Base-by-base conservation (phyloP, 345 rosid species). In the Reutealis trisperma region DNA sequence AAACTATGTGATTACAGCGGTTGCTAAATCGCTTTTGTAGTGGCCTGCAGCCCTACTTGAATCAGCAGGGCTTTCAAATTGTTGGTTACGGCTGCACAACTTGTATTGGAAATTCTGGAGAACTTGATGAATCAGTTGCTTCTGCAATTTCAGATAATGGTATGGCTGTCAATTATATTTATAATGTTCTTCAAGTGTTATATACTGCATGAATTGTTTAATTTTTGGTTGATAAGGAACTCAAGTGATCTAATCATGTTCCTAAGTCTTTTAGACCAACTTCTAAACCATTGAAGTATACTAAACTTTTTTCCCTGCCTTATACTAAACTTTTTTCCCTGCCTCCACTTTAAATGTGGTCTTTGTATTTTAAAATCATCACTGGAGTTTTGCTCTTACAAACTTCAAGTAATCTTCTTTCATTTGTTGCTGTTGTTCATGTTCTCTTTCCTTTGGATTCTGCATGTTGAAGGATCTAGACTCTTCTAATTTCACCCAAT, bases 11-110 rank as follows among this genome's bases (percentile, higher is more conserved):
- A 58, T 24, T 10, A 8, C 32, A 8, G 30, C 37, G 0, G 51
- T 30, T n/a, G n/a, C n/a, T n/a, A n/a, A n/a, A n/a, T n/a, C 30
- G 21, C 14, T 76, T 41, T 37, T 85, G 86, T 88, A 93, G 99
- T 90, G 99, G 98, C 25, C 82, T 78, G 76, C 84, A 82, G 41
- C 21, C 47, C 7, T 77, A 82, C 42, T 71, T 82, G 57, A 74
- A 82, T 51, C 55, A 82, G 76, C 81, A 67, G 59, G 84, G 84
- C 24, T 77, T 78, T 37, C 75, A 82, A n/a, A 70, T 77, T 44
- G 84, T 82, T 63, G 84, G 84, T n/a, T 82, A 78, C 69, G 84
- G 81, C 8, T 82, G 84, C 79, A 82, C 84, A 14, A 82, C 84
- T 14, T 82, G 84, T 63, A 82, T 82, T 18, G 84, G 84, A 14